Evolutionary conservation across 2,329 filamentous ascomycete genomes (phyloP).

Genomic region (Penicillium sp.): DNA sequence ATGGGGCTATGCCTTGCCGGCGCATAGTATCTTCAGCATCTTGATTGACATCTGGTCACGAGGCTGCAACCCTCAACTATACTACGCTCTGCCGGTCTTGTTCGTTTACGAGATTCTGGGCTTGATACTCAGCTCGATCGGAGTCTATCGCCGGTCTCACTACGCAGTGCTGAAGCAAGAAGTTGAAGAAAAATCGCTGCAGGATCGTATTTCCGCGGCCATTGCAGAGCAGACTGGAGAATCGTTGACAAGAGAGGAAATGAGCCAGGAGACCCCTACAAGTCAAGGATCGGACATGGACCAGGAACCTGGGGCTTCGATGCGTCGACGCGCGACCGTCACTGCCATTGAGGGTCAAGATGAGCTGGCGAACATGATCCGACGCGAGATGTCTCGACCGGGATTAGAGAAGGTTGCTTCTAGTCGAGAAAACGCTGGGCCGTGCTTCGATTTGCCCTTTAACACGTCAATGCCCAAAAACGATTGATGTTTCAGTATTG

Average conservation of each 20-base stretch:
- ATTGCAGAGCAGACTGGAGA: conserved; percentile 4
- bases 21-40: conserved; percentile 42
- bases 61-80: conserved; percentile 43
- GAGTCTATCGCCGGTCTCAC: conserved; percentile 21
- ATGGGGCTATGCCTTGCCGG: conserved; percentile 42
- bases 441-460: conserved; percentile 14
- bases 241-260: background rate
- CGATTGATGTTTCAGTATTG: background rate
- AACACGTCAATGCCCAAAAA: background rate
- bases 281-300: conserved; percentile 1
- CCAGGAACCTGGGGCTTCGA: background rate
- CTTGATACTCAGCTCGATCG: conserved; percentile 12
- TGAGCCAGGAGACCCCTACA: background rate
- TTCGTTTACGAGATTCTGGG: conserved; percentile 41
- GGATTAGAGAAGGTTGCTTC: background rate
- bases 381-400: conserved; percentile 13
- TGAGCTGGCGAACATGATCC: conserved; percentile 8
- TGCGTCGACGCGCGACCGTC: conserved; percentile 1
- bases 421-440: conserved; percentile 9
- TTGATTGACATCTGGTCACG: conserved; percentile 46
- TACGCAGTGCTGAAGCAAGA: conserved; percentile 20
- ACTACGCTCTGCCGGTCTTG: conserved; percentile 43
- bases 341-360: conserved; percentile 1
- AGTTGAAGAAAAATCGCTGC: conserved; percentile 9
- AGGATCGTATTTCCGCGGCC: conserved; percentile 12